Conservation (phyloP, 768 basidiomycete species). For the Omphalotus guepiniiformis region DNA sequence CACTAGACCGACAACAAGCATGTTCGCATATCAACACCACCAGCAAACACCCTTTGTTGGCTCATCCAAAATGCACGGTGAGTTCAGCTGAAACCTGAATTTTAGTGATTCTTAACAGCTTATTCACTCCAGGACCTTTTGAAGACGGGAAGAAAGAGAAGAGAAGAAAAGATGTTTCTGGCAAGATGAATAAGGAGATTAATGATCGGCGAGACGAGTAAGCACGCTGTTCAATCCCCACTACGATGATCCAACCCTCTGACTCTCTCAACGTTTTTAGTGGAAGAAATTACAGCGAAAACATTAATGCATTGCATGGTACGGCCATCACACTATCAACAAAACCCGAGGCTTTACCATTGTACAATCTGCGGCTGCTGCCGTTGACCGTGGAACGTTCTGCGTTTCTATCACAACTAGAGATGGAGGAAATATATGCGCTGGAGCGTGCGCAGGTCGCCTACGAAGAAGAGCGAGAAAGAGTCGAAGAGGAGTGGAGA, state of each 20-base stretch:
- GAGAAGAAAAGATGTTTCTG: constrained; percentile 64
- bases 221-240: constrained; percentile 19
- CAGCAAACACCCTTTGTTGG: too few species aligned
- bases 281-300: constrained; percentile 59
- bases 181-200: constrained; percentile 70
- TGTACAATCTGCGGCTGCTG: constrained; percentile 70
- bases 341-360: constrained; percentile 58
- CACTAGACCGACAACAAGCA: too few species aligned
- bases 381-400: constrained; percentile 75
- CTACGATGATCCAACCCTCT: constrained; percentile 4
- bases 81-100: background rate
- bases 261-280: constrained; percentile 29
- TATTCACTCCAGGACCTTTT: constrained; percentile 11
- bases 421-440: constrained; percentile 64
- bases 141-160: constrained; percentile 57
- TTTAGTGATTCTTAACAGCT: background rate
- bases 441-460: constrained; percentile 63
- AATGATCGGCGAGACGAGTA: constrained; percentile 75
- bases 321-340: constrained; percentile 60
- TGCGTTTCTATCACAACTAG: constrained; percentile 62
- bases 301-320: constrained; percentile 54
- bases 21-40: too few species aligned
- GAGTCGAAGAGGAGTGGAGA: constrained; percentile 81
- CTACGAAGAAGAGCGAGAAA: constrained; percentile 73
- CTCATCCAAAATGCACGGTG: background rate